Conservation (phyloP, 2,329 filamentous ascomycete species). For the Helicocarpus griseus region DNA sequence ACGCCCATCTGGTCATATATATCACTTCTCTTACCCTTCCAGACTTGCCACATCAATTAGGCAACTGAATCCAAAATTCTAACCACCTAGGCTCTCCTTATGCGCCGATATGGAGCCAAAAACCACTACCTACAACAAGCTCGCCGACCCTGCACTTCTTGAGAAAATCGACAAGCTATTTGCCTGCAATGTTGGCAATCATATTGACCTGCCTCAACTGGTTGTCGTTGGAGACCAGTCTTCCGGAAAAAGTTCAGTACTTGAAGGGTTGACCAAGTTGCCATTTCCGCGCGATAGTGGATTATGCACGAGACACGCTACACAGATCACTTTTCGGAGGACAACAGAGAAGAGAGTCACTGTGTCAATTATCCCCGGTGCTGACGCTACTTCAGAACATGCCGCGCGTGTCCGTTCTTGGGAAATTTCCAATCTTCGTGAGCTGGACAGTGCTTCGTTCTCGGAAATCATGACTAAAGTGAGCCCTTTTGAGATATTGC, state of each 20-base stretch:
- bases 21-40: not conserved
- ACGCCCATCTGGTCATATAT: no score
- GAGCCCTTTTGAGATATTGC: not conserved
- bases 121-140: conserved; percentile 23
- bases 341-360: conserved; percentile 14
- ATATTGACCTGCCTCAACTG: conserved; percentile 25
- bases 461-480: conserved; percentile 20
- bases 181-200: conserved; percentile 24
- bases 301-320: conserved; percentile 36
- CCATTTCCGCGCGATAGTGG: conserved; percentile 30
- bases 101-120: not conserved
- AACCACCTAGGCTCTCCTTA: not conserved
- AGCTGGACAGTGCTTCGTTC: conserved; percentile 16
- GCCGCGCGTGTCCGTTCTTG: conserved; percentile 17
- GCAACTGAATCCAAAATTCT: not conserved
- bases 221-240: conserved; percentile 34
- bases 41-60: not conserved
- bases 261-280: conserved; percentile 24
- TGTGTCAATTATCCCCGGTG: conserved; percentile 30
- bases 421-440: conserved; percentile 13
- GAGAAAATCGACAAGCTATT: conserved; percentile 29
- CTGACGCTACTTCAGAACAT: conserved; percentile 14
- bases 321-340: conserved; percentile 36
- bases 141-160: conserved; percentile 22
- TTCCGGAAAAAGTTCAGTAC: conserved; percentile 25